Evolutionary conservation across 805 yeast genomes (phyloP), one percentile per base, ranked within the genome.

Genomic region (Hanseniaspora taiwanica): DNA sequence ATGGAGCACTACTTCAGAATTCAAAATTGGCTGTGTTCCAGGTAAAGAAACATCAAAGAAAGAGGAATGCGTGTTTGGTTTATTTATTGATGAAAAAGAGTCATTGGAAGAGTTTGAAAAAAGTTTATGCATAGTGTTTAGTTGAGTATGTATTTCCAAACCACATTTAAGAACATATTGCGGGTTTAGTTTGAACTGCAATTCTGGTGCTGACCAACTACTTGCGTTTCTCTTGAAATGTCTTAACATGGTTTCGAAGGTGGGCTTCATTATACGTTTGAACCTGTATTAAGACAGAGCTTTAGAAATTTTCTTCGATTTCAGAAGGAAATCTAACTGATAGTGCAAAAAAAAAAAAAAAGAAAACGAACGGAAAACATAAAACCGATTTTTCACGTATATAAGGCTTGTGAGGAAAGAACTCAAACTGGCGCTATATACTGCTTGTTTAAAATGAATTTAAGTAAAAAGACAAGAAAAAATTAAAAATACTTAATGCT

Each of bases 71-170:
- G 78, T 52, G 59, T 89, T 89, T 5, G 94, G 93, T 2, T 46
- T 50, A 6, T 65, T 63, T 35, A 52, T 59, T 10, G 60, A 59
- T 35, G 72, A 66, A 40, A 72, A 68, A 6, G 68, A 62, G 20
- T 64, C 60, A 40, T 66, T 63, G 2, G 59, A 59, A 1, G 87
- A 71, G 2, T 66, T 49, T 3, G 96, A 81, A 49, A 91, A 91
- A 21, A 91, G 72, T 57, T 91, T 91, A 40, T 71, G 64, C 27
- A 59, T 54, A 0, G 96, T 83, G 46, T 72, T 69, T 40, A 91
- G 63, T 58, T 91, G 98, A 1, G 96, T 81, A 56, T 91, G 98
- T 34, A 91, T 81, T 57, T 91, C 98, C 27, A 91, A 63, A 0
- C 98, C 98, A 53, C 95, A 81, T 53, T 77, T 82, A 47, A 89